Conservation (phyloP, 1,284 basidiomycete species). For the Sporisorium sorghi region DNA sequence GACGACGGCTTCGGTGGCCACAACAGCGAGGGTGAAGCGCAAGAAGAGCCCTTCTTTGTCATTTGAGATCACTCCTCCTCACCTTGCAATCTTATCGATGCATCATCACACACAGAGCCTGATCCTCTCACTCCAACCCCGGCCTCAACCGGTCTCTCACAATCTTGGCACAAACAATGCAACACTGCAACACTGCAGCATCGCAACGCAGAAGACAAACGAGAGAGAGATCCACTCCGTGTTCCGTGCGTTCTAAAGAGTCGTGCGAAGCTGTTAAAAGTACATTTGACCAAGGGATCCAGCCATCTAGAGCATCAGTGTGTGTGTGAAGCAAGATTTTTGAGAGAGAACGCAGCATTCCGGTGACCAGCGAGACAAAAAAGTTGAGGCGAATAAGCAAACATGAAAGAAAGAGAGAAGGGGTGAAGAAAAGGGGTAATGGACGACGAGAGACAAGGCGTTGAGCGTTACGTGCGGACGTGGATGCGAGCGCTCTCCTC, state of each 20-base stretch:
- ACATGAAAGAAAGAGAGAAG: not conserved
- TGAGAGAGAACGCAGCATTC: not conserved
- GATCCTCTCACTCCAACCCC: not conserved
- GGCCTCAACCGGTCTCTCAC: too few relatives aligned
- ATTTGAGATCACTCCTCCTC: conserved; percentile 6
- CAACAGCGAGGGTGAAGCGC: not conserved
- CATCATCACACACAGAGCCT: not conserved
- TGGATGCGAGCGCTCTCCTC: conserved; percentile 14
- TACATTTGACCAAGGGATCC: too few relatives aligned
- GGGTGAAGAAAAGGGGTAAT: not conserved
- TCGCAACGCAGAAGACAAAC: not conserved
- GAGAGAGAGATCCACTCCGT: too few relatives aligned
- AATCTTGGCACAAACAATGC: too few relatives aligned
- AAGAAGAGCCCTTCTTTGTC: conserved; percentile 41
- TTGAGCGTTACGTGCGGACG: conserved; percentile 19
- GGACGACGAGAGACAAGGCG: not conserved
- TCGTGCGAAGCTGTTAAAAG: too few relatives aligned
- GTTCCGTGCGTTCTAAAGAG: too few relatives aligned
- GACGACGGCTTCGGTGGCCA: not conserved
- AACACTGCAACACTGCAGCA: too few relatives aligned
- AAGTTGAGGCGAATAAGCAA: too few relatives aligned
- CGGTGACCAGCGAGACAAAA: conserved; percentile 9
- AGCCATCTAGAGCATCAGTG: not conserved
- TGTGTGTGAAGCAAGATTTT: not conserved
- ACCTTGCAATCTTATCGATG: not conserved